phyloP scores from a whole-genome alignment of 192 early-diverging fungal species.

The Coemansia sp. region DNA sequence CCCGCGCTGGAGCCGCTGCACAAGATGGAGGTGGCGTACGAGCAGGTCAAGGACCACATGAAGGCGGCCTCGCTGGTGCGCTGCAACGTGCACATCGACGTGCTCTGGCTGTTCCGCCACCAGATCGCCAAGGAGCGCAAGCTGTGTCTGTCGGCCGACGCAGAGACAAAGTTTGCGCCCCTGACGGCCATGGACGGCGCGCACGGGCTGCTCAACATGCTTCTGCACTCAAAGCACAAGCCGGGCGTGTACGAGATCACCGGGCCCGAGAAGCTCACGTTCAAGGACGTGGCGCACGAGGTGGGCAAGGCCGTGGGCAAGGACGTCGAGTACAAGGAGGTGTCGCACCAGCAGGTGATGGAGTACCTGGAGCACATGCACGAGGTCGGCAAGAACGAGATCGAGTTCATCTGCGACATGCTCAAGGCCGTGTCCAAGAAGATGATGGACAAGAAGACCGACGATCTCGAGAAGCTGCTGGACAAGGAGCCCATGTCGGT shows the following conservation, averaged over 20 bases:
- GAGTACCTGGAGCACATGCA: constrained; percentile 22
- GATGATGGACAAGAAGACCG: constrained; percentile 19
- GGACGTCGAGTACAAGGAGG: constrained; percentile 26
- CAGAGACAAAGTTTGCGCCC: constrained; percentile 31
- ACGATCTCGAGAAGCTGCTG: constrained; percentile 35
- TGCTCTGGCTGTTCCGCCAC: constrained; percentile 45
- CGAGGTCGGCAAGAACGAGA: constrained; percentile 18
- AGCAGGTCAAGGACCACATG: constrained; percentile 25
- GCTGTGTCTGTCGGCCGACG: constrained; percentile 25
- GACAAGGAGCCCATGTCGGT: constrained; percentile 35
- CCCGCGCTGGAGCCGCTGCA: constrained; percentile 24
- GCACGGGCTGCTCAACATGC: constrained; percentile 41
- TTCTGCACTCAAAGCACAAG: constrained; percentile 25
- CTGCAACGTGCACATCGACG: constrained; percentile 42
- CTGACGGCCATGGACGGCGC: constrained; percentile 24
- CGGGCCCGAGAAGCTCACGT: constrained; percentile 20
- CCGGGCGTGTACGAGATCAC: constrained; percentile 40
- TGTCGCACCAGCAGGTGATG: constrained; percentile 20
- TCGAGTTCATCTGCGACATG: constrained; percentile 29
- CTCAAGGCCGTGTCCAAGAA: constrained; percentile 29
- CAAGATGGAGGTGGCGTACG: constrained; percentile 35
- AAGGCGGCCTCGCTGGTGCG: constrained; percentile 39
- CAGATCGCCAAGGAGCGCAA: constrained; percentile 29
- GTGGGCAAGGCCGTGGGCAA: constrained; percentile 23
- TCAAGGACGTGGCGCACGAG: constrained; percentile 18